Conservation (phyloP, 371 early-diverging fungal species). For the Lichtheimia ramosa region DNA sequence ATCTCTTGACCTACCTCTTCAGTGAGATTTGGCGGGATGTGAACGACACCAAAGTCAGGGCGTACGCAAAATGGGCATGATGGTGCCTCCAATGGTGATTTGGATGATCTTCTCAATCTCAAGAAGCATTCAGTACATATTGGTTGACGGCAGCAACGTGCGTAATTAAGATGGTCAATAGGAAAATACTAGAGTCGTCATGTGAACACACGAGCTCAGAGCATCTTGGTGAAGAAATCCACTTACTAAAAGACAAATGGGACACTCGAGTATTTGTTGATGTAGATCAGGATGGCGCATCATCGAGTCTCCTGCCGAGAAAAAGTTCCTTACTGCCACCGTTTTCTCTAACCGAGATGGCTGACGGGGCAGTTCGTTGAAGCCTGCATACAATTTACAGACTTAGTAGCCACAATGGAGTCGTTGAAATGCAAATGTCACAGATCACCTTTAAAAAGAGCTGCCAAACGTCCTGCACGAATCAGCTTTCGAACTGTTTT, state of each 20-base stretch:
- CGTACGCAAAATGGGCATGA: conserved; percentile 88
- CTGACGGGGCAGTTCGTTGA: background rate
- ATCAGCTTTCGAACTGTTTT: conserved; percentile 70
- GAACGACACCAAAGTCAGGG: conserved; percentile 81
- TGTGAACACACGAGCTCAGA: background rate
- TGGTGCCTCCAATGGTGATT: conserved; percentile 54
- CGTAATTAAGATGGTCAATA: conserved; percentile 80
- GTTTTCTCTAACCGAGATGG: background rate
- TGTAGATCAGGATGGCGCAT: background rate
- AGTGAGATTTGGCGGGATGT: conserved; percentile 57
- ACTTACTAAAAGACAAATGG: conserved; percentile 65
- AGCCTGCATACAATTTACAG: conserved; percentile 5
- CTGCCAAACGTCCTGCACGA: conserved; percentile 71
- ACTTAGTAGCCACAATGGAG: background rate
- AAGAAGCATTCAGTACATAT: conserved; percentile 96
- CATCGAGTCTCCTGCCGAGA: background rate
- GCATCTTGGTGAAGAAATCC: background rate
- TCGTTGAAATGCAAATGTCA: background rate
- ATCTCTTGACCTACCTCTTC: conserved; percentile 19
- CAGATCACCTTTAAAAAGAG: conserved; percentile 78
- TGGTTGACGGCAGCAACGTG: conserved; percentile 93
- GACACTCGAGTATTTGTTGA: conserved; percentile 82
- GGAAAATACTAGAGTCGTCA: conserved; percentile 76
- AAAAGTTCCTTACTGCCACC: conserved; percentile 14
- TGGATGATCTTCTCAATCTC: conserved; percentile 80